Percentiles rank a stretch among this genome's conserved stretches.
Evolutionary conservation across 768 basidiomycete genomes (phyloP).

Genomic region (Pleurotus eryngii): DNA sequence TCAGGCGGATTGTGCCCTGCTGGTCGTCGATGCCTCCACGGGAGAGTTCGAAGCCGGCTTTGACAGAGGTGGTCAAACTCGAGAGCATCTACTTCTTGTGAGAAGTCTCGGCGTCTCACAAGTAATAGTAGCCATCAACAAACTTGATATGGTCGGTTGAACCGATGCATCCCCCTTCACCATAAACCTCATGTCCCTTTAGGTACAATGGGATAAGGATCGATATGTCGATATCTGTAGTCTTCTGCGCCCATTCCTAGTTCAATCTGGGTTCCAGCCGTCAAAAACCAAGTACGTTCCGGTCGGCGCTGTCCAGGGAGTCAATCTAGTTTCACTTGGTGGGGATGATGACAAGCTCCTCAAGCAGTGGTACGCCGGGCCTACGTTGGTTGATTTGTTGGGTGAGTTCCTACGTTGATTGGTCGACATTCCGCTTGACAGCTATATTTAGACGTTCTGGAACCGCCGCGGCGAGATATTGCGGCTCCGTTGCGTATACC

Average conservation of each 20-base stretch:
- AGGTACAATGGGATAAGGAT: slow-evolving; percentile 86
- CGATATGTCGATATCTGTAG: slow-evolving; percentile 86
- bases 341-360: slow-evolving; percentile 45
- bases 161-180: background rate
- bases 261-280: slow-evolving; percentile 82
- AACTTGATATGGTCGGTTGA: slow-evolving; percentile 79
- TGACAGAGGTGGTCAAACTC: slow-evolving; percentile 89
- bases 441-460: slow-evolving; percentile 60
- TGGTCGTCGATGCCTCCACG: slow-evolving; percentile 85
- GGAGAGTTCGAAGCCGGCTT: slow-evolving; percentile 98
- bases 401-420: slow-evolving; percentile 42
- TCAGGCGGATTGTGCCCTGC: slow-evolving; percentile 91
- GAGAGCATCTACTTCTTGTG: slow-evolving; percentile 90
- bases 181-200: slow-evolving; percentile 1
- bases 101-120: slow-evolving; percentile 90
- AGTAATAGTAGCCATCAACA: slow-evolving; percentile 91
- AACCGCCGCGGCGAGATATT: slow-evolving; percentile 79
- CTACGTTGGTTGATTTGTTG: slow-evolving; percentile 78
- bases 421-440: background rate
- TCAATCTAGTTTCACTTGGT: slow-evolving; percentile 65
- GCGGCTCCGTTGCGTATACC: slow-evolving; percentile 79
- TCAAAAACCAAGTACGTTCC: slow-evolving; percentile 84
- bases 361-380: slow-evolving; percentile 78
- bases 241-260: slow-evolving; percentile 73
- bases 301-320: slow-evolving; percentile 85